These are phyloP conservation scores for Suhomyces chickasaworum DNA, from an alignment of 1,139 yeast species.

Conservation along the genomic window DNA sequence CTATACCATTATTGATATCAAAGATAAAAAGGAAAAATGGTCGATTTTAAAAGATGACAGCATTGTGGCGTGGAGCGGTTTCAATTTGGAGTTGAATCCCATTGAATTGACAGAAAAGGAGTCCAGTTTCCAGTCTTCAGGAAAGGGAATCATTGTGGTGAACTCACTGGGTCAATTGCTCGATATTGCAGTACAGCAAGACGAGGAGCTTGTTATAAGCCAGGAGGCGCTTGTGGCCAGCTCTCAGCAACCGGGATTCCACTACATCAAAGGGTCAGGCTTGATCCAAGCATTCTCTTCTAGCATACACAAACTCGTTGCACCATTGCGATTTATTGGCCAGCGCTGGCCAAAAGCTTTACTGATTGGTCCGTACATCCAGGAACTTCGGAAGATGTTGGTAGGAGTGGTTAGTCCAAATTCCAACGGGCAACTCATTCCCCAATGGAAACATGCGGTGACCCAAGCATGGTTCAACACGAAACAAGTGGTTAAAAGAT, in stretches of 20 bases:
- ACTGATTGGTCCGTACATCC: not conserved
- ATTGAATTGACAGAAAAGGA: conserved; percentile 7
- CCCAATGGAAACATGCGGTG: not conserved
- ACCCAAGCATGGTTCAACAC: conserved; percentile 6
- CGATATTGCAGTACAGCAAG: conserved; percentile 17
- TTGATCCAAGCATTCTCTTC: not conserved
- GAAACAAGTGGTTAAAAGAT: not conserved
- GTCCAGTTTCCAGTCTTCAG: conserved; percentile 16
- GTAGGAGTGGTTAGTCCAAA: not conserved
- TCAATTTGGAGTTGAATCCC: conserved; percentile 16
- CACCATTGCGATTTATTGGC: conserved; percentile 2
- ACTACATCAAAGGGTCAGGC: conserved; percentile 5
- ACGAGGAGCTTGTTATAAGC: conserved; percentile 19
- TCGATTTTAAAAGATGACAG: conserved; percentile 15
- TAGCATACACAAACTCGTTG: not conserved
- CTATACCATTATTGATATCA: conserved; percentile 29
- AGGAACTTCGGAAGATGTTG: not conserved
- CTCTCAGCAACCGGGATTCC: conserved; percentile 8
- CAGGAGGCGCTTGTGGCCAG: conserved; percentile 22
- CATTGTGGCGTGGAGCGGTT: conserved; percentile 27
- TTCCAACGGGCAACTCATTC: not conserved
- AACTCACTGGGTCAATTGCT: conserved; percentile 19
- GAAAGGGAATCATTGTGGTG: conserved; percentile 24
- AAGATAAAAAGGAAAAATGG: conserved; percentile 19
- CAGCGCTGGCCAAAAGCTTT: conserved; percentile 2